Percentiles rank a stretch among this genome's conserved stretches.
phyloP scores from a whole-genome alignment of 2,329 filamentous ascomycete genomes.

The Talaromyces piceae region DNA sequence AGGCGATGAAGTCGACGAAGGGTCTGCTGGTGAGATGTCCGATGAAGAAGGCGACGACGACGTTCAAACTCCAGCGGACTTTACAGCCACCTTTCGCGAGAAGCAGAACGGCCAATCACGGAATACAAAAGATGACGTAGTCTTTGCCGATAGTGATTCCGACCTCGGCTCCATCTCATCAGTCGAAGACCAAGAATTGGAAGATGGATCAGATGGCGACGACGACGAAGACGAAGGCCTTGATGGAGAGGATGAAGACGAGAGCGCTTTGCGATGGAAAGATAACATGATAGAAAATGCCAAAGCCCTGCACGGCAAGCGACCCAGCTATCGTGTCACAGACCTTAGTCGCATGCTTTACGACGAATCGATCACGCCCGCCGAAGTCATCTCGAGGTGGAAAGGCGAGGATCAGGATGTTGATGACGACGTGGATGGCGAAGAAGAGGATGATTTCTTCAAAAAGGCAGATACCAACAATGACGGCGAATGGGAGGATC shows the following conservation, averaged over 20 bases:
- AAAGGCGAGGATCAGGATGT: conserved; percentile 60
- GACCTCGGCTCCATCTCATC: conserved; percentile 83
- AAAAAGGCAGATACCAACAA: conserved; percentile 47
- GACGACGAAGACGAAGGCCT: conserved; percentile 38
- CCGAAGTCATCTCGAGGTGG: conserved; percentile 73
- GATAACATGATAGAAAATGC: conserved; percentile 73
- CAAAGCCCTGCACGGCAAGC: conserved; percentile 60
- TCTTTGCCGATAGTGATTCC: conserved; percentile 94
- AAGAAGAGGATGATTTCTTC: conserved; percentile 61
- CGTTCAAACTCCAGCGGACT: conserved; percentile 36
- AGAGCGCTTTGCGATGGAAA: conserved; percentile 76
- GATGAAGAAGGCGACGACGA: conserved; percentile 28
- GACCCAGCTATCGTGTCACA: conserved; percentile 65
- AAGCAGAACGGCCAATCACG: conserved; percentile 48
- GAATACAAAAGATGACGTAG: conserved; percentile 61
- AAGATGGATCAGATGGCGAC: conserved; percentile 38
- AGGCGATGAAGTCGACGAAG: conserved; percentile 33
- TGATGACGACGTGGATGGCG: conserved; percentile 50
- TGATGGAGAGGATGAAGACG: conserved; percentile 59
- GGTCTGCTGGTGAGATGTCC: conserved; percentile 28
- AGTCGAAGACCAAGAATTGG: conserved; percentile 48
- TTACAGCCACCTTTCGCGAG: conserved; percentile 36
- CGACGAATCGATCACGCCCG: conserved; percentile 67
- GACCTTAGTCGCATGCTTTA: conserved; percentile 88
- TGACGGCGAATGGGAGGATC: conserved; percentile 57